Conservation (phyloP, 2,329 filamentous ascomycete genomes). For the Scleromitrula shiraiana region DNA sequence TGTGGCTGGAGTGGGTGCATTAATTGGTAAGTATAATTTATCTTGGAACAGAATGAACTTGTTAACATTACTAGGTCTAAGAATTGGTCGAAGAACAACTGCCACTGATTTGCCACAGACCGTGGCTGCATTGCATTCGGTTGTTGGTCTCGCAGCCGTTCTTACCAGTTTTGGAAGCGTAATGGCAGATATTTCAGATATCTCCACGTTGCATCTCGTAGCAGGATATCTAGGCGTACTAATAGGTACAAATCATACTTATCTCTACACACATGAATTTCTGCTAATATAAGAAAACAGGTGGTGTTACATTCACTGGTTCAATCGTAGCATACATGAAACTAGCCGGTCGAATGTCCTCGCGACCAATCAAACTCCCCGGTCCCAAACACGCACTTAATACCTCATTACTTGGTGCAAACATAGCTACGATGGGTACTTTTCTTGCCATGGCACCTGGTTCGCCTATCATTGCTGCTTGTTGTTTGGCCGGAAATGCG, state of each 20-base stretch:
- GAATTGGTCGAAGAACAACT: slow-evolving; percentile 81
- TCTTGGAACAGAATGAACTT: not conserved
- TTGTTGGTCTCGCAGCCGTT: slow-evolving; percentile 82
- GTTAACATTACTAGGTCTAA: slow-evolving; percentile 40
- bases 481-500: slow-evolving; percentile 68
- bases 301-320: slow-evolving; percentile 82
- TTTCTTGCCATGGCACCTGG: slow-evolving; percentile 78
- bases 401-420: slow-evolving; percentile 62
- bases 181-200: slow-evolving; percentile 61
- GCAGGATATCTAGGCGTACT: slow-evolving; percentile 81
- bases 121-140: slow-evolving; percentile 80
- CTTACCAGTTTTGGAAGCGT: slow-evolving; percentile 84
- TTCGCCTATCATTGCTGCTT: slow-evolving; percentile 69
- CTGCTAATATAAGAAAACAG: no score
- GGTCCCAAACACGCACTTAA: slow-evolving; percentile 70
- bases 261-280: no score
- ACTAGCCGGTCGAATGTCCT: slow-evolving; percentile 74
- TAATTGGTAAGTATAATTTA: slow-evolving; percentile 41
- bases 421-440: slow-evolving; percentile 74
- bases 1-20: slow-evolving; percentile 62
- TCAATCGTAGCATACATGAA: slow-evolving; percentile 87
- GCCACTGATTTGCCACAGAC: slow-evolving; percentile 84
- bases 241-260: slow-evolving; percentile 48
- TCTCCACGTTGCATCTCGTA: slow-evolving; percentile 74
- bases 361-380: slow-evolving; percentile 62